Conservation (phyloP, 257 asterid species). For the Capsicum pubescens region DNA sequence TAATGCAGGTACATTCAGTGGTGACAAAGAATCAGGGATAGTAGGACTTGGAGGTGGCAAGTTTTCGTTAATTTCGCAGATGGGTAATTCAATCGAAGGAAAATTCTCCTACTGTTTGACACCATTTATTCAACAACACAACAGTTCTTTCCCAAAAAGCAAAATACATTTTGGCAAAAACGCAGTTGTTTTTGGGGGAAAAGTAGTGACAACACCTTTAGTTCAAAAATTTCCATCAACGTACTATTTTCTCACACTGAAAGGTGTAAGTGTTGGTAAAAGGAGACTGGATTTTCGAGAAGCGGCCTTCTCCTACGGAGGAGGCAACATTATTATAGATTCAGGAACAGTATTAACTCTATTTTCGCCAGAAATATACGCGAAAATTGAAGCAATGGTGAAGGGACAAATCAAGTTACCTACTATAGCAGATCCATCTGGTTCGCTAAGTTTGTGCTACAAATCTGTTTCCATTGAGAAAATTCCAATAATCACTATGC, state of each 20-base stretch:
- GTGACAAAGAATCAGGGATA: constrained; percentile 51
- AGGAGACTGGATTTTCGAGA: constrained; percentile 29
- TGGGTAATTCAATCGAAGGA: constrained; percentile 44
- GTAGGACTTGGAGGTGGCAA: constrained; percentile 67
- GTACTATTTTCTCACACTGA: constrained; percentile 54
- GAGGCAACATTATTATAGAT: constrained; percentile 61
- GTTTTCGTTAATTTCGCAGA: constrained; percentile 55
- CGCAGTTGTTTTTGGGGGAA: constrained; percentile 40
- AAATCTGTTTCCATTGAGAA: neutral
- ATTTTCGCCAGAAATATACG: constrained; percentile 40
- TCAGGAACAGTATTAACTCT: constrained; percentile 63
- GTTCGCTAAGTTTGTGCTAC: constrained; percentile 50
- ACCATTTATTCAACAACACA: constrained; percentile 19
- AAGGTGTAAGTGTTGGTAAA: constrained; percentile 57
- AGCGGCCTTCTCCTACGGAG: neutral
- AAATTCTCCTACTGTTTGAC: constrained; percentile 74
- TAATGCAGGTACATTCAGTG: constrained; percentile 30
- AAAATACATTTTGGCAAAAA: constrained; percentile 54
- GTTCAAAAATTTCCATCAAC: constrained; percentile 30
- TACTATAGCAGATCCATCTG: constrained; percentile 39
- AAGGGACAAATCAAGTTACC: constrained; percentile 25
- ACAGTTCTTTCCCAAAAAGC: constrained; percentile 32
- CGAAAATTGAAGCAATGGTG: constrained; percentile 30
- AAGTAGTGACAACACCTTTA: constrained; percentile 57
- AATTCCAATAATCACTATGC: constrained; percentile 51